Percentiles rank a stretch among this genome's conserved stretches.
phyloP scores from a whole-genome alignment of 805 yeast species.

The Saccharomycopsis fibuligera region DNA sequence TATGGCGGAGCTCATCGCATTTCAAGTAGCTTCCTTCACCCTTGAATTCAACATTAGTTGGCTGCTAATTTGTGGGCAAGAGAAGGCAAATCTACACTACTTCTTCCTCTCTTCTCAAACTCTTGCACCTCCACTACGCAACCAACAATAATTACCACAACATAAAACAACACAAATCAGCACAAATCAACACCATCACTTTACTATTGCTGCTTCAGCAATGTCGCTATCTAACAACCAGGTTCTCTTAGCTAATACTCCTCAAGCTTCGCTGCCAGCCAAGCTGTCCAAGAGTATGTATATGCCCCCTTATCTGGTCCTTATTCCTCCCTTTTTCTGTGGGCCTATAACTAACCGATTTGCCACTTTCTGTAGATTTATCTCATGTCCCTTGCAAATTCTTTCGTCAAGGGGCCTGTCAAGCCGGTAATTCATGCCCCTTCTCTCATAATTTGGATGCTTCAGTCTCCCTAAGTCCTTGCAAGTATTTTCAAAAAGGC shows the following conservation, averaged over 20 bases:
- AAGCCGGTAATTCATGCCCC: conserved; percentile 90
- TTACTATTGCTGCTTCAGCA: too few relatives aligned
- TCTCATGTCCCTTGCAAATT: conserved; percentile 97
- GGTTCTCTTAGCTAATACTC: neutral
- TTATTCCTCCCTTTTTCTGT: neutral
- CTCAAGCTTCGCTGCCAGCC: too few relatives aligned
- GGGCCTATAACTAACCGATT: neutral
- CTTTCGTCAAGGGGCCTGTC: conserved; percentile 86
- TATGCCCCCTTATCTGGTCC: too few relatives aligned
- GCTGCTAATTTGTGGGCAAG: too few relatives aligned
- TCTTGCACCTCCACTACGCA: too few relatives aligned
- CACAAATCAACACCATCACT: neutral
- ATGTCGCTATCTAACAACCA: too few relatives aligned
- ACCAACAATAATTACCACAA: too few relatives aligned
- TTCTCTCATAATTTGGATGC: conserved; percentile 73
- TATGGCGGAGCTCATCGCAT: neutral
- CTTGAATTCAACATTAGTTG: too few relatives aligned
- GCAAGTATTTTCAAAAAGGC: conserved; percentile 95
- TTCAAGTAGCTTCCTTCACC: too few relatives aligned
- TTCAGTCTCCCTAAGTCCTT: conserved; percentile 49
- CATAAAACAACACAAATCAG: too few relatives aligned
- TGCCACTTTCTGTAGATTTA: conserved; percentile 37
- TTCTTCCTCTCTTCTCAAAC: too few relatives aligned
- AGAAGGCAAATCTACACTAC: too few relatives aligned
- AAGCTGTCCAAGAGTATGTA: neutral